phyloP scores from a whole-genome alignment of 2,329 filamentous ascomycete species.

The Cladosporium sp. region DNA sequence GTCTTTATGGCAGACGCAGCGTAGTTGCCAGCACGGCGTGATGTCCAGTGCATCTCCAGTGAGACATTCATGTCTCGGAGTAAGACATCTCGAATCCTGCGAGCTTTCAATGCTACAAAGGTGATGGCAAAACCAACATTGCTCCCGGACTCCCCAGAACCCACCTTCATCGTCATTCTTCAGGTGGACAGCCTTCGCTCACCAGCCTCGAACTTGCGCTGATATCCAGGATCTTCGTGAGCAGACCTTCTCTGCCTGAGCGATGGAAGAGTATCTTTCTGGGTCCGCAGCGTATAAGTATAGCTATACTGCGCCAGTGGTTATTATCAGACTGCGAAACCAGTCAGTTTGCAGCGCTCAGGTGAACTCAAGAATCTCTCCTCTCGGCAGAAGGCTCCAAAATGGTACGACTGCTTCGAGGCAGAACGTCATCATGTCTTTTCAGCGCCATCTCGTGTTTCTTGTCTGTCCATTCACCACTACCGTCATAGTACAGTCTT shows the following conservation, averaged over 20 bases:
- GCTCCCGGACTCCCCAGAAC: not conserved
- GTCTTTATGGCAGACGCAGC: not conserved
- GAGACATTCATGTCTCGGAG: not conserved
- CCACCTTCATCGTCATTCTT: not conserved
- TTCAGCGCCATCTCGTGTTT: not conserved
- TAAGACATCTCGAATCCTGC: not conserved
- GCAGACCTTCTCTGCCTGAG: not conserved
- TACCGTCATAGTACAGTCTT: not conserved
- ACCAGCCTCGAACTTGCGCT: not conserved
- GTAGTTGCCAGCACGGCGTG: slow-evolving; percentile 5
- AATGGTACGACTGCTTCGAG: not conserved
- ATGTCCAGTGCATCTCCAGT: not conserved
- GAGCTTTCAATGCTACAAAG: not conserved
- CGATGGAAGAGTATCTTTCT: not conserved
- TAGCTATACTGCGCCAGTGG: not conserved
- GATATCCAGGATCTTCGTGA: not conserved
- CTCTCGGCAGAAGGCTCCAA: not conserved
- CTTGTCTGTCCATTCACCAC: not conserved
- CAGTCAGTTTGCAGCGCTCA: not conserved
- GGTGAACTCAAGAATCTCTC: not conserved
- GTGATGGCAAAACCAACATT: not conserved
- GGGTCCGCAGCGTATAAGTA: not conserved
- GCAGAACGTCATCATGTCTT: not conserved
- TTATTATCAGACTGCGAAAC: not conserved
- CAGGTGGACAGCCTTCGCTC: no score